These are phyloP conservation scores for Phialemonium atrogriseum DNA, from an alignment of 2,329 filamentous ascomycete genomes.

Conservation along the genomic window DNA sequence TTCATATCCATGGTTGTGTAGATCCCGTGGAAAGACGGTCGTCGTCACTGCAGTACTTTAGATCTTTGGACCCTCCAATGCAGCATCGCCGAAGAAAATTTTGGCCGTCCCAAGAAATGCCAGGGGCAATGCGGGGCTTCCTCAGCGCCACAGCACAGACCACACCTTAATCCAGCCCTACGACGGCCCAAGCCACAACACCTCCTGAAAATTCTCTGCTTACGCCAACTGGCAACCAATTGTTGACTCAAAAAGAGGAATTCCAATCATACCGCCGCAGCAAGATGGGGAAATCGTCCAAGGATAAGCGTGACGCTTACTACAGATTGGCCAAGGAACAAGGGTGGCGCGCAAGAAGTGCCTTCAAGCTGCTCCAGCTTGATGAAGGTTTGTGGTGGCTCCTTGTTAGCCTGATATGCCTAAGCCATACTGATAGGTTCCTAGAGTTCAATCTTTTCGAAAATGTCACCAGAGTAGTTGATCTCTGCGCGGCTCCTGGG, in stretches of 20 bases:
- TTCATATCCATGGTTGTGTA: constrained; percentile 7
- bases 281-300: constrained; percentile 90
- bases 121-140: too few relatives aligned
- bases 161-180: constrained; percentile 25
- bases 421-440: constrained; percentile 5
- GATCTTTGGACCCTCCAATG: too few relatives aligned
- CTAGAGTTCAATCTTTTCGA: constrained; percentile 90
- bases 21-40: too few relatives aligned
- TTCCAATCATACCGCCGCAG: constrained; percentile 1
- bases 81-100: constrained; percentile 6
- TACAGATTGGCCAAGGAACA: constrained; percentile 97
- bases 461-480: constrained; percentile 84
- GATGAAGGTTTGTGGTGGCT: constrained; percentile 55
- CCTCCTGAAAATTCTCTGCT: neutral
- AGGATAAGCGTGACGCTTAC: constrained; percentile 97
- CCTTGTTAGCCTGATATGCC: too few relatives aligned
- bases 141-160: constrained; percentile 13
- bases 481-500: constrained; percentile 90
- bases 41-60: neutral
- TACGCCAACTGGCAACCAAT: neutral
- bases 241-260: neutral
- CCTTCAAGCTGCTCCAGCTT: constrained; percentile 94
- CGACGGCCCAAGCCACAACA: neutral
- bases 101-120: too few relatives aligned
- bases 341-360: constrained; percentile 92